These are phyloP conservation scores for Kockovaella imperatae DNA, from an alignment of 768 basidiomycete genomes.

Conservation along the genomic window DNA sequence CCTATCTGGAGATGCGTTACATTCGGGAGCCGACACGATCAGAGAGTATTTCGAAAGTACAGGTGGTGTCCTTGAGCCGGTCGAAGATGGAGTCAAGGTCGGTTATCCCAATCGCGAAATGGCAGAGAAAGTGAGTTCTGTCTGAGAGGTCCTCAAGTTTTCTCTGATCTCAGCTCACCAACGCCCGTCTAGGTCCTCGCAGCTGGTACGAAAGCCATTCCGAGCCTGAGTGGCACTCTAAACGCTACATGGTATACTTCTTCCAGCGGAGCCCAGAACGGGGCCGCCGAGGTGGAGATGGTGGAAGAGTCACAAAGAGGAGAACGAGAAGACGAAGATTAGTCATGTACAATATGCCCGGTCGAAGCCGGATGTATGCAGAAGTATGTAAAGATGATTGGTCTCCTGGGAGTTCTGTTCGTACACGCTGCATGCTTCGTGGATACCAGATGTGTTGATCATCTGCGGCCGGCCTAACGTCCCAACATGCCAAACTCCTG, in stretches of 20 bases:
- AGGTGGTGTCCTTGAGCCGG: slow-evolving; percentile 22
- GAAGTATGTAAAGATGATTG: too few relatives aligned
- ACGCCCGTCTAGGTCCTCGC: slow-evolving; percentile 22
- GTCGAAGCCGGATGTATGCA: background rate
- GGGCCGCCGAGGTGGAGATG: slow-evolving; percentile 29
- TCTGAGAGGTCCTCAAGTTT: background rate
- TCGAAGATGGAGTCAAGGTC: slow-evolving; percentile 18
- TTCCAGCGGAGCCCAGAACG: background rate
- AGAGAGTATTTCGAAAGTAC: slow-evolving; percentile 76
- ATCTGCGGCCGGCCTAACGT: slow-evolving; percentile 14
- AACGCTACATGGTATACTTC: slow-evolving; percentile 23
- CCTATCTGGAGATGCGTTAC: slow-evolving; percentile 58
- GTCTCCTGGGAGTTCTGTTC: too few relatives aligned
- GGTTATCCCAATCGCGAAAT: slow-evolving; percentile 32
- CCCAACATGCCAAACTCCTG: slow-evolving; percentile 36
- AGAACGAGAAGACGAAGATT: slow-evolving; percentile 29
- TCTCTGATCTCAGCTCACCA: background rate
- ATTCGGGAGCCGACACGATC: slow-evolving; percentile 50
- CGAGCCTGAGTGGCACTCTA: slow-evolving; percentile 7
- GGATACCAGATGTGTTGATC: background rate
- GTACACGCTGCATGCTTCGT: background rate
- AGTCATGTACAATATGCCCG: background rate
- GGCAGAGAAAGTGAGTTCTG: slow-evolving; percentile 38
- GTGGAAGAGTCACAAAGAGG: slow-evolving; percentile 20
- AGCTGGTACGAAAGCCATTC: slow-evolving; percentile 28